Evolutionary conservation across 345 rosid species (phyloP), one percentile per base, ranked within the genome.

Genomic region (Isatis tinctoria): DNA sequence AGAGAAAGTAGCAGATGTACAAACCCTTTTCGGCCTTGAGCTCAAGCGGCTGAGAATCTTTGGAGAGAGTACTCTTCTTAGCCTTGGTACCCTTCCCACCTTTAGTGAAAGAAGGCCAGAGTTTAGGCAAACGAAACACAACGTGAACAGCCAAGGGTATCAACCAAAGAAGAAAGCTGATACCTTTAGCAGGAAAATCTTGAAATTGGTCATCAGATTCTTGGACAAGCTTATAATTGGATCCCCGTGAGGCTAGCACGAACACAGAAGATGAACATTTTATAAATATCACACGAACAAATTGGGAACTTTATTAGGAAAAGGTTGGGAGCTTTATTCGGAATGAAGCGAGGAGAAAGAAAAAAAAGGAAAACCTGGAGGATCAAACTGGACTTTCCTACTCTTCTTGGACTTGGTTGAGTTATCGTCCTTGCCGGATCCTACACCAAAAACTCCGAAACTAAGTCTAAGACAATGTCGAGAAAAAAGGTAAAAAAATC

Each of bases 1-100:
- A 33, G 39, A 44, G 60, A 16, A 51, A 45, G 26, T 28, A 28
- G 70, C 32, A 9, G 4, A 49, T 53, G 74, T 4, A 58, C 52
- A 75, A 61, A 72, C 97, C 97, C 61, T 75, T 80, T 74, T 88
- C 92, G 54, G 83, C 57, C 49, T 72, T 86, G 78, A 92, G 85
- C 84, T 86, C 92, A 60, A 78, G 87, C 47, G 87, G 81, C 44
- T 35, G 79, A 40, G 87, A 60, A 51, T 81, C 96, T 81, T 87
- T 87, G 16, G 83, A 40, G 49, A 40, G 71, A 30, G 82, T 26
- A 69, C 39, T 67, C 64, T 85, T 87, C 27, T 62, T 85, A 47
- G 70, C 78, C 72, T 82, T 88, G 62, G 69, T 85, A 64, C 87
- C 92, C 54, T 81, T 86, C 51, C 87, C 91, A 47, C 85, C 96